Conservation (phyloP, 2,329 filamentous ascomycete genomes). For the Mycosphaerelloides madeirae region DNA sequence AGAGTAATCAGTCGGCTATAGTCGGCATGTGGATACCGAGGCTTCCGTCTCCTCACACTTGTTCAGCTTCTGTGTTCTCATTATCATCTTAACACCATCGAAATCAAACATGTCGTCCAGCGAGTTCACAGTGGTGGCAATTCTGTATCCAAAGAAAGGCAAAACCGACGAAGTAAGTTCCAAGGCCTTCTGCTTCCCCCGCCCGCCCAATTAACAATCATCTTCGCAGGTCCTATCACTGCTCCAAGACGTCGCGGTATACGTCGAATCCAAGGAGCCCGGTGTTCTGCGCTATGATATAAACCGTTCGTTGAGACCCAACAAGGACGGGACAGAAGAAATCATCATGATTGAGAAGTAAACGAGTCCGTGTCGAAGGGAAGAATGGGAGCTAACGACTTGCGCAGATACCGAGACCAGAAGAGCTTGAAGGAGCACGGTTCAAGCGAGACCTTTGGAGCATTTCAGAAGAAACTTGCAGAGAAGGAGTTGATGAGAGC, state of each 20-base stretch:
- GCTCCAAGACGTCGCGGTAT: conserved; percentile 10
- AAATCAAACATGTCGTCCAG: conserved; percentile 9
- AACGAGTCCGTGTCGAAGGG: background rate
- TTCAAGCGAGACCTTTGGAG: conserved; percentile 10
- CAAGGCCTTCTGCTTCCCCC: background rate
- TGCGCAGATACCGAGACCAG: conserved; percentile 10
- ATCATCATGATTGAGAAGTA: conserved; percentile 19
- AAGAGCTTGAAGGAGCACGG: conserved; percentile 13
- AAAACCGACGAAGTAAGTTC: conserved; percentile 13
- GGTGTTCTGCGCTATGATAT: conserved; percentile 13
- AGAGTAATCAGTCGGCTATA: too few species aligned
- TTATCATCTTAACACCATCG: too few species aligned
- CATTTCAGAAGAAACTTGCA: conserved; percentile 14
- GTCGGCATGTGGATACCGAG: too few species aligned
- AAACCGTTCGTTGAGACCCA: conserved; percentile 11
- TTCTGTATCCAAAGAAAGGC: conserved; percentile 16
- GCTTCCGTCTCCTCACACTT: too few species aligned
- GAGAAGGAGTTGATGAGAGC: conserved; percentile 14
- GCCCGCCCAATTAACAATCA: background rate
- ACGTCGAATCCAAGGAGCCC: conserved; percentile 12
- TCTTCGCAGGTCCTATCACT: conserved; percentile 8
- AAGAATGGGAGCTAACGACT: background rate
- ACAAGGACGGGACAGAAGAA: conserved; percentile 15
- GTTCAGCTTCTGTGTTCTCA: too few species aligned
- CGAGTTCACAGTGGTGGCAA: conserved; percentile 15